Evolutionary conservation across 1,284 basidiomycete genomes (phyloP).

Genomic region (Fomitopsis betulina): DNA sequence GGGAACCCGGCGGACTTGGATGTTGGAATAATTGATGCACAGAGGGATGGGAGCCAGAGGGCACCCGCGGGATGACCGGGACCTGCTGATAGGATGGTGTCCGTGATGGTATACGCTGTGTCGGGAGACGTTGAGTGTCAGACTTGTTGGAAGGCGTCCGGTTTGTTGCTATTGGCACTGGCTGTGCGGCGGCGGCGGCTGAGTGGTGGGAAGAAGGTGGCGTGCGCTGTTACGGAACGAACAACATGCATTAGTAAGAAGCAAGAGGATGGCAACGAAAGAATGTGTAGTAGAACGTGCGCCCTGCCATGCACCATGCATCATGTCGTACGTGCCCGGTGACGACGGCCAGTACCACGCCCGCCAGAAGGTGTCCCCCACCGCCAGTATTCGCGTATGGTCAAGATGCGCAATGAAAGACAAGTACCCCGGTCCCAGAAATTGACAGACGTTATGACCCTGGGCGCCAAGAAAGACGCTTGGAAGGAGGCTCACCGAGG

Average conservation of each 20-base stretch:
- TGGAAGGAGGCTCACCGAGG: background rate
- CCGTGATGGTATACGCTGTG: background rate
- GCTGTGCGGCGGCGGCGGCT: background rate
- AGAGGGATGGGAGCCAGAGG: background rate
- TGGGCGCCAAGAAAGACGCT: background rate
- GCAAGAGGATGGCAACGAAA: background rate
- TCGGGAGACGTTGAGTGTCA: background rate
- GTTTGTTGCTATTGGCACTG: background rate
- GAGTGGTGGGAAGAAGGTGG: background rate
- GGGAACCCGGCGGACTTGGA: background rate
- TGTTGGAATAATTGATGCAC: background rate
- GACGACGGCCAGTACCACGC: background rate
- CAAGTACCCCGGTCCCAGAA: background rate
- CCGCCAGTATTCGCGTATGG: background rate
- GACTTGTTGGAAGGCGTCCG: background rate
- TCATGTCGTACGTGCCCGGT: background rate
- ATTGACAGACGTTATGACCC: background rate
- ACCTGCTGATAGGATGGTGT: background rate
- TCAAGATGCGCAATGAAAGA: background rate
- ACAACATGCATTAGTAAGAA: background rate
- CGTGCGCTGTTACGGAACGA: background rate
- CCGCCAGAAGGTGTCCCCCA: background rate
- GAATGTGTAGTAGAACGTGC: background rate
- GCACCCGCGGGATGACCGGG: background rate
- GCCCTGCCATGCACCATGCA: background rate